Evolutionary conservation across 139 green algal species (phyloP).

Genomic region (Chlorella sp.): DNA sequence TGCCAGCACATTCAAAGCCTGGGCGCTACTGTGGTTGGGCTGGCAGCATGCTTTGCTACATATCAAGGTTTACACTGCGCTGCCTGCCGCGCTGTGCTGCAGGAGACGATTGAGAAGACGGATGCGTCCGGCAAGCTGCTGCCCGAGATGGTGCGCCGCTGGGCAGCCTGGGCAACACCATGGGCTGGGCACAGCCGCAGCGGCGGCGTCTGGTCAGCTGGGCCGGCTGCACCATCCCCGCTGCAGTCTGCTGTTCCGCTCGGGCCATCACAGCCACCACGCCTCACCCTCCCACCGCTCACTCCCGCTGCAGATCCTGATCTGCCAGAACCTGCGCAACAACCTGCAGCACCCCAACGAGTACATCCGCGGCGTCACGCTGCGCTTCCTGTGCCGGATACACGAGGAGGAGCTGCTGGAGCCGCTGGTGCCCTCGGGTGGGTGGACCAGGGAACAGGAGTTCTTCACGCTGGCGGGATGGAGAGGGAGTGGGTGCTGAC

Average conservation of each 20-base stretch:
- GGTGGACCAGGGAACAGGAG: background rate
- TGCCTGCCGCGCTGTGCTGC: background rate
- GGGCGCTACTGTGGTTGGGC: background rate
- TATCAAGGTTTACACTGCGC: background rate
- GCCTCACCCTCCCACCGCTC: background rate
- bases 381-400: constrained; percentile 97
- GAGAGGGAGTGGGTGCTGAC: no score
- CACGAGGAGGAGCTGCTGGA: constrained; percentile 98
- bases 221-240: background rate
- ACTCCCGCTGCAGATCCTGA: constrained; percentile 88
- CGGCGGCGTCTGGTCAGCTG: background rate
- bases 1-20: background rate
- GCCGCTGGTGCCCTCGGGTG: constrained; percentile 89
- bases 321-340: constrained; percentile 99
- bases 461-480: no score
- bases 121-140: constrained; percentile 95
- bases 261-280: no score
- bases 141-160: constrained; percentile 93
- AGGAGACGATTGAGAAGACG: constrained; percentile 99
- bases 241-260: no score
- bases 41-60: background rate
- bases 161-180: background rate
- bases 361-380: constrained; percentile 96
- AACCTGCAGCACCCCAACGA: constrained; percentile 99
- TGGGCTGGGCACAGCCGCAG: background rate